A percentile compares a stretch with the other conserved stretches of the same genome.
These are phyloP conservation scores for Zygosaccharomyces sapae DNA, from an alignment of 1,139 yeast genomes.

Conservation along the genomic window DNA sequence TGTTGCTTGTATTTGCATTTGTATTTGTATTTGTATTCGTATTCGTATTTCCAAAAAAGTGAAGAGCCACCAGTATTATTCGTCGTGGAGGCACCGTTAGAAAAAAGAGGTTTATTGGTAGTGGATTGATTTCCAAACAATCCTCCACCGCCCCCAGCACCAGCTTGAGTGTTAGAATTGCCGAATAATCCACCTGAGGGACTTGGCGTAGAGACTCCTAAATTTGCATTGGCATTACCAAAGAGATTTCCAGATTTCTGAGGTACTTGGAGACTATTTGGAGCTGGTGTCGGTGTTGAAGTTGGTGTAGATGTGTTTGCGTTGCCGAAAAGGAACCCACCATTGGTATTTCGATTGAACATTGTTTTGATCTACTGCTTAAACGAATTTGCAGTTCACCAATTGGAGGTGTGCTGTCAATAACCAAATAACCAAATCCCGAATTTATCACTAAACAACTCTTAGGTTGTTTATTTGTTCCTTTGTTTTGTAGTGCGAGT, in stretches of 20 bases:
- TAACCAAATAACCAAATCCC: background rate
- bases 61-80: background rate
- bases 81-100: constrained; percentile 5
- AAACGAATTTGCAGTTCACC: constrained; percentile 1
- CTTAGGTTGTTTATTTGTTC: background rate
- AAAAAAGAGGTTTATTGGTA: constrained; percentile 8
- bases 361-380: constrained; percentile 13
- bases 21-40: constrained; percentile 8
- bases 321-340: constrained; percentile 28
- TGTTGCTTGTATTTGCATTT: constrained; percentile 12
- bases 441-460: background rate
- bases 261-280: constrained; percentile 25
- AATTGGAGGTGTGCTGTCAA: constrained; percentile 2
- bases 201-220: constrained; percentile 29
- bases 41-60: constrained; percentile 11
- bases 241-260: constrained; percentile 27
- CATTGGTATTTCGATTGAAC: constrained; percentile 27
- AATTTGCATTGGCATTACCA: constrained; percentile 18
- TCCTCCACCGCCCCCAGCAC: constrained; percentile 15
- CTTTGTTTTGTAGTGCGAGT: background rate
- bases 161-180: constrained; percentile 9
- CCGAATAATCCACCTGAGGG: constrained; percentile 24
- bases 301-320: constrained; percentile 34
- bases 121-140: constrained; percentile 15
- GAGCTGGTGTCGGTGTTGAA: constrained; percentile 31